Conservation (phyloP, 106 monocot genomes). For the Vanilla planifolia region DNA sequence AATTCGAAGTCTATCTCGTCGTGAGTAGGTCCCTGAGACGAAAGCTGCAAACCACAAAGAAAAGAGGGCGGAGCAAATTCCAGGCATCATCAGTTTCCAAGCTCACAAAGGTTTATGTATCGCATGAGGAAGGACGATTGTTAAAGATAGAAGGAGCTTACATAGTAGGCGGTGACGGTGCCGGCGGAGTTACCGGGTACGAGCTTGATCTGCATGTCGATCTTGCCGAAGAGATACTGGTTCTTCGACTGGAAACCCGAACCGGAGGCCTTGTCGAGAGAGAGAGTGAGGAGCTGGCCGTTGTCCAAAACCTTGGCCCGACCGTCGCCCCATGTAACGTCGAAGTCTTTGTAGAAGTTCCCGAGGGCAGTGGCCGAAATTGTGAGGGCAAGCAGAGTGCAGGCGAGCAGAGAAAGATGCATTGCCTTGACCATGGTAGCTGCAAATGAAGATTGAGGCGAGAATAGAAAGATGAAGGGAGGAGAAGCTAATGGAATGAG, state of each 20-base stretch:
- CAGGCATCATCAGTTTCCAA: too few species aligned
- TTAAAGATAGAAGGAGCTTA: background rate
- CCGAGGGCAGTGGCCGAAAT: too few species aligned
- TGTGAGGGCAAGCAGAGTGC: background rate
- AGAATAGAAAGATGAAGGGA: too few species aligned
- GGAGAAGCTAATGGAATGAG: too few species aligned
- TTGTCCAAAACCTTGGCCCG: slow-evolving; percentile 9
- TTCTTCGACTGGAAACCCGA: slow-evolving; percentile 19
- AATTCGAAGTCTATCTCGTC: slow-evolving; percentile 70
- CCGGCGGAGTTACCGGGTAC: slow-evolving; percentile 21
- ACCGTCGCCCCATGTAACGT: slow-evolving; percentile 18
- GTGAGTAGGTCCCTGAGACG: slow-evolving; percentile 15
- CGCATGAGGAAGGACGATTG: too few species aligned
- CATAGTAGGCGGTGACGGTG: slow-evolving; percentile 19
- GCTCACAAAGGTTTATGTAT: too few species aligned
- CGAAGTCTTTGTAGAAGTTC: slow-evolving; percentile 10
- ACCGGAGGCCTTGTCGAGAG: slow-evolving; percentile 11
- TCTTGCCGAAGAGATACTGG: slow-evolving; percentile 20
- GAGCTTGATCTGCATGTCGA: slow-evolving; percentile 27
- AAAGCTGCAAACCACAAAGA: background rate
- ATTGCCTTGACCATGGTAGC: too few species aligned
- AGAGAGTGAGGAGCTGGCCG: slow-evolving; percentile 12
- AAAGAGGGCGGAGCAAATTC: background rate
- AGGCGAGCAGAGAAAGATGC: background rate
- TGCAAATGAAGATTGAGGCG: too few species aligned